A percentile compares a stretch with the other conserved stretches of the same genome.
Conservation (phyloP, 2,329 filamentous ascomycete species). For the Fusarium fracticaudum region DNA sequence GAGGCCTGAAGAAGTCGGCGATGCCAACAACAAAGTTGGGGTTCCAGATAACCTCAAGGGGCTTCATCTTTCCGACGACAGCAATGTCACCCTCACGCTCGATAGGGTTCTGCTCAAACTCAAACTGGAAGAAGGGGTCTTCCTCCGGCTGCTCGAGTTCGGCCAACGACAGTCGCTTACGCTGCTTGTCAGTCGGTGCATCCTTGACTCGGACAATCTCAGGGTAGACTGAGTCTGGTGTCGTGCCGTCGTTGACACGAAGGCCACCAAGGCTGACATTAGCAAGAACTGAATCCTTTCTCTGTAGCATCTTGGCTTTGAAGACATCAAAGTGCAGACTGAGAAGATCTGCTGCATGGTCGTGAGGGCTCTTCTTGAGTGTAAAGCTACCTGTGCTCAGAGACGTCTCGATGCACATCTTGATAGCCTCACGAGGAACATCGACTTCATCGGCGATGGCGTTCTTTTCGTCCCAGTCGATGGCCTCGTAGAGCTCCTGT, state of each 20-base stretch:
- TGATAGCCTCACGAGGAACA: conserved; percentile 88
- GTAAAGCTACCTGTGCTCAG: conserved; percentile 98
- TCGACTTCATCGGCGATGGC: conserved; percentile 89
- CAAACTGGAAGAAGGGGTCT: conserved; percentile 90
- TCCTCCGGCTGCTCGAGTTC: conserved; percentile 62
- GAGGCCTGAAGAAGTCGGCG: conserved; percentile 94
- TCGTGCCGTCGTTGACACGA: conserved; percentile 95
- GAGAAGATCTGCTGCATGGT: conserved; percentile 79
- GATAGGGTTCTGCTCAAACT: conserved; percentile 94
- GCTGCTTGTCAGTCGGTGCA: conserved; percentile 64
- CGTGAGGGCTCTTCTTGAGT: conserved; percentile 74
- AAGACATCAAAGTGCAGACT: conserved; percentile 95
- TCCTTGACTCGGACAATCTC: conserved; percentile 98
- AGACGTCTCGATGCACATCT: conserved; percentile 90
- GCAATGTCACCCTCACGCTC: conserved; percentile 92
- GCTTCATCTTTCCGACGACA: conserved; percentile 89
- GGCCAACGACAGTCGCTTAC: conserved; percentile 61
- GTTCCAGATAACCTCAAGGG: conserved; percentile 97
- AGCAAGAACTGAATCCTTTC: conserved; percentile 89
- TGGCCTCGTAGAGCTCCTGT: conserved; percentile 95
- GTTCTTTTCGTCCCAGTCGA: conserved; percentile 98
- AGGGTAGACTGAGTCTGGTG: conserved; percentile 87
- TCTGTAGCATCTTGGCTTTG: conserved; percentile 86
- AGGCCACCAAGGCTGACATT: conserved; percentile 92
- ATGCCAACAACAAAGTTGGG: conserved; percentile 91